A percentile compares a stretch with the other conserved stretches of the same genome.
Conservation (phyloP, 2,329 filamentous ascomycete genomes). For the Penicillium sclerotigenum region DNA sequence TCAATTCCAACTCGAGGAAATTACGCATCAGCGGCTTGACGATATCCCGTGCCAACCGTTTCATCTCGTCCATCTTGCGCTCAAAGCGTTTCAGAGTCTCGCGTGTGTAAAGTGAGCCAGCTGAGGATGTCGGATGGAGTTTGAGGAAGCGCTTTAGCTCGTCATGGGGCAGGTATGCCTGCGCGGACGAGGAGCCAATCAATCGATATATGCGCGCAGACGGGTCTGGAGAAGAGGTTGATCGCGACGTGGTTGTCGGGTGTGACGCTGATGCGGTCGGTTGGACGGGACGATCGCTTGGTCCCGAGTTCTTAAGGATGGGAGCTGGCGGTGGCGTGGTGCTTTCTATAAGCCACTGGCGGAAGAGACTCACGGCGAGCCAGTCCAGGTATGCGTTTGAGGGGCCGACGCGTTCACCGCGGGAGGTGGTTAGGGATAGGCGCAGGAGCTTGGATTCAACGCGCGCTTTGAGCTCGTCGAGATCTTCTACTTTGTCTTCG, state of each 20-base stretch:
- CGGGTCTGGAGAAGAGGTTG: constrained; percentile 29
- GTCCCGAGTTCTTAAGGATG: constrained; percentile 38
- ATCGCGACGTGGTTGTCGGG: constrained; percentile 19
- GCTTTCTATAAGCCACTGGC: constrained; percentile 90
- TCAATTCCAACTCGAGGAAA: constrained; percentile 74
- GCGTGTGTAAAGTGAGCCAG: constrained; percentile 67
- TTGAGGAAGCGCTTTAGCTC: constrained; percentile 91
- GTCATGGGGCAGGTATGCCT: constrained; percentile 73
- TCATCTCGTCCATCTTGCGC: constrained; percentile 82
- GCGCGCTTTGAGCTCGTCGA: constrained; percentile 75
- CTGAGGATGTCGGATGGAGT: constrained; percentile 59
- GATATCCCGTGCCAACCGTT: constrained; percentile 74
- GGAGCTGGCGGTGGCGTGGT: constrained; percentile 67
- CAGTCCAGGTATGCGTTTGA: constrained; percentile 80
- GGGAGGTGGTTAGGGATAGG: constrained; percentile 70
- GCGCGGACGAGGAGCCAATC: constrained; percentile 61
- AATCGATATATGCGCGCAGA: constrained; percentile 72
- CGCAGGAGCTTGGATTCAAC: constrained; percentile 81
- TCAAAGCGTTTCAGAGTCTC: constrained; percentile 87
- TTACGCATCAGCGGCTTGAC: constrained; percentile 85
- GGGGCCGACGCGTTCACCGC: constrained; percentile 79
- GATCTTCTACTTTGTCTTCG: constrained; percentile 90
- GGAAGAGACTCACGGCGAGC: constrained; percentile 81
- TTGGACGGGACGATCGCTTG: constrained; percentile 5
- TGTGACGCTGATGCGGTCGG: constrained; percentile 9